Conservation (phyloP, 108 stramenopile genomes). For the Discostella stelligeroides region DNA sequence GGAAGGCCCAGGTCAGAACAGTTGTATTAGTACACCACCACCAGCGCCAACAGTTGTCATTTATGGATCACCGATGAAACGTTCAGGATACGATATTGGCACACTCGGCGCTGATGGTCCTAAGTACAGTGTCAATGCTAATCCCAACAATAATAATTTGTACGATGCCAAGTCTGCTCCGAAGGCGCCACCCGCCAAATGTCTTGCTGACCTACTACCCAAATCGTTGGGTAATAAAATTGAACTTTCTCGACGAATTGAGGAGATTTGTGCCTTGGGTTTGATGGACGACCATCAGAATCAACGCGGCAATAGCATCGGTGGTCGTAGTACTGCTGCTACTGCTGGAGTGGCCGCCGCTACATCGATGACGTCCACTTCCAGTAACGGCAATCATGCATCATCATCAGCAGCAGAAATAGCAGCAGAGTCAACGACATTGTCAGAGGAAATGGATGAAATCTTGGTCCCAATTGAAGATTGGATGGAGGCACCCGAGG, state of each 20-base stretch:
- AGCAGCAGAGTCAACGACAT: background rate
- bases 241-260: conserved; percentile 59
- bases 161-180: conserved; percentile 26
- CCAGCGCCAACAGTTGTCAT: conserved; percentile 51
- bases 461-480: conserved; percentile 71
- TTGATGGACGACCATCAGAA: conserved; percentile 66
- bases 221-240: conserved; percentile 57
- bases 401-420: background rate
- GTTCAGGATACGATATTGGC: conserved; percentile 30
- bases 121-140: background rate
- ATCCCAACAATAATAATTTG: background rate
- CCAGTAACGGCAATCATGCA: background rate
- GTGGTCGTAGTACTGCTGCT: background rate
- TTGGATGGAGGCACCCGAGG: conserved; percentile 80
- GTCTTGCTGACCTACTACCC: conserved; percentile 69
- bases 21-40: background rate
- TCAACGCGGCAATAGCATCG: background rate
- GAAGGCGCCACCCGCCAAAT: conserved; percentile 46
- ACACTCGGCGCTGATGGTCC: conserved; percentile 42
- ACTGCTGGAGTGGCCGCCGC: background rate
- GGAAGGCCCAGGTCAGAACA: conserved; percentile 13
- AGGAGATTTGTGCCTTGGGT: conserved; percentile 66
- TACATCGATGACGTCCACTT: background rate
- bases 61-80: conserved; percentile 48
- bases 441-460: conserved; percentile 56